Evolutionary conservation across 805 yeast genomes (phyloP).

Genomic region (Zygosaccharomyces lentus): DNA sequence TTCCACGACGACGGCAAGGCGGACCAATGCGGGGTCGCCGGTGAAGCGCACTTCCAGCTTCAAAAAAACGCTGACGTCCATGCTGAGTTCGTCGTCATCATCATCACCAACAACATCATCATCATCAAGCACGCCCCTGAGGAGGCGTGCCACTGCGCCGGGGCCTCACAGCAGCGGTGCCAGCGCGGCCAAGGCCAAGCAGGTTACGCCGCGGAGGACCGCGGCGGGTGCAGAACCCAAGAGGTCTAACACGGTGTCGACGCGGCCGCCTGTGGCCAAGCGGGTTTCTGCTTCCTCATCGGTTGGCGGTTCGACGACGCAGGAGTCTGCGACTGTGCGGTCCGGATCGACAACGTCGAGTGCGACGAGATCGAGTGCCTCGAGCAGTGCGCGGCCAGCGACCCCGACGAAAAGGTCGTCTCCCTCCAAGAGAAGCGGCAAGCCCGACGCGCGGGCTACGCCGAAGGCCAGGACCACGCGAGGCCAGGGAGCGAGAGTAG

Average conservation of each 20-base stretch:
- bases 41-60: constrained; percentile 26
- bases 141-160: not conserved
- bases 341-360: not conserved
- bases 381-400: not conserved
- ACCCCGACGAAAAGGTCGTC: not conserved
- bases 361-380: not conserved
- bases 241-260: not conserved
- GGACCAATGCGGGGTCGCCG: constrained; percentile 1
- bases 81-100: constrained; percentile 13
- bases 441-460: not conserved
- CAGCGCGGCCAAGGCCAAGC: not conserved
- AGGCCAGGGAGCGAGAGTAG: not conserved
- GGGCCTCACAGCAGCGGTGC: not conserved
- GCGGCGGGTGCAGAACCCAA: not conserved
- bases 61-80: constrained; percentile 24
- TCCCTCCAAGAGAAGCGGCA: not conserved
- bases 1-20: constrained; percentile 3
- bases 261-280: not conserved
- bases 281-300: not conserved
- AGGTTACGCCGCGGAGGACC: not conserved
- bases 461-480: not conserved
- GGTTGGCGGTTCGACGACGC: not conserved
- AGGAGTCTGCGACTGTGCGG: not conserved
- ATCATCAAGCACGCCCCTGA: not conserved
- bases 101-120: constrained; percentile 1